These are phyloP conservation scores for Tetrahymena thermophila DNA, from an alignment of 73 alveolate species.

Conservation along the genomic window DNA sequence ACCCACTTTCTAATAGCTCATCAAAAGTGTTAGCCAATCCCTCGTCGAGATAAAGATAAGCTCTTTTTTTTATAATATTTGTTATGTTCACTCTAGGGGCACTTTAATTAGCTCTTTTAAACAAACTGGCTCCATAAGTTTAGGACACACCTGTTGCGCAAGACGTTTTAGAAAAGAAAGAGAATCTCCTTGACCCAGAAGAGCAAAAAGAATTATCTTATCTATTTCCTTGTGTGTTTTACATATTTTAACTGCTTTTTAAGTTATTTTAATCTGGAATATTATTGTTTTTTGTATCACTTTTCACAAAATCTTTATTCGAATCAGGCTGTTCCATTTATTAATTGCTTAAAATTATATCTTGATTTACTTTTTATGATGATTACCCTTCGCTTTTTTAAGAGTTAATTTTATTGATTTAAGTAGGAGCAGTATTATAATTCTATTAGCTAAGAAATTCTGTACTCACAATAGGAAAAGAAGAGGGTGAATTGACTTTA, in stretches of 20 bases:
- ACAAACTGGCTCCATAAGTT: neutral
- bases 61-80: neutral
- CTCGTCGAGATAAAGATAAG: neutral
- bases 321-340: too few relatives aligned
- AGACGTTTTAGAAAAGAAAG: neutral
- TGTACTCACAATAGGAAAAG: neutral
- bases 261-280: neutral
- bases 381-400: neutral
- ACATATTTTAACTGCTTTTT: neutral
- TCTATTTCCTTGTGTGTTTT: neutral
- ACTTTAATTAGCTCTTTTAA: neutral
- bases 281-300: neutral
- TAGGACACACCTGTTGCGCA: neutral
- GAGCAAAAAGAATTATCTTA: neutral
- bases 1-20: neutral
- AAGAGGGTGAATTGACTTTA: neutral
- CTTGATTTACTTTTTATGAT: neutral
- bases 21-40: neutral
- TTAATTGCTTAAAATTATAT: neutral
- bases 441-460: neutral
- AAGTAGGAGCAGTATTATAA: neutral
- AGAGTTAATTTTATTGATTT: too few relatives aligned
- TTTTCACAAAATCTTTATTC: too few relatives aligned
- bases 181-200: neutral
- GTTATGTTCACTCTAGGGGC: neutral